Evolutionary conservation across 1,139 yeast genomes (phyloP), one percentile per base, ranked within the genome.

Genomic region (Geotrichum australiense): DNA sequence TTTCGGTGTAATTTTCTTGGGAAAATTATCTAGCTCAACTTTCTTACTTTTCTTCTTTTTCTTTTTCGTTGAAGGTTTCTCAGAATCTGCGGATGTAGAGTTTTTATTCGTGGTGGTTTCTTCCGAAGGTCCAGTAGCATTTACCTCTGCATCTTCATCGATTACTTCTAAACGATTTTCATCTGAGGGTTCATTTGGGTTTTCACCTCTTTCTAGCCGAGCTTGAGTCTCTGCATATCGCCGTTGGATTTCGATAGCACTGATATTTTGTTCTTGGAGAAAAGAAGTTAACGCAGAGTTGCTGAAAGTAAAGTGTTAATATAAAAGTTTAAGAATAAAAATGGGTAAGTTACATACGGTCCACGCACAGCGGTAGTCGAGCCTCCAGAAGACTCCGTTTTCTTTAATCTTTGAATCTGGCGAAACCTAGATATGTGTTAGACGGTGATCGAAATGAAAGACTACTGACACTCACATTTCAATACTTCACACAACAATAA

Each of bases 191-290:
- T n/a, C n/a, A n/a, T n/a, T n/a, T n/a, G n/a, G n/a, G n/a, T n/a
- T 4, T 18, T 24, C 23, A 14, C 30, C 52, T 45, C 59, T 49
- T 53, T 55, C 48, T 53, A 35, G 5, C 18, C 18, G 38, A 18
- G 16, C 45, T 39, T 52, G 53, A 62, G 59, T 54, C 63, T 52
- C 48, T 54, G 56, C 50, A 64, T 81, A 75, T 52, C 94, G 67
- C 41, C 72, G 64, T 52, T 89, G 70, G 56, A 89, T 86, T 35
- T 77, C 86, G 0, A 96, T 84, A 15, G 43, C 50, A 26, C 26
- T 44, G 34, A 32, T 47, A 30, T 96, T 96, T 59, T 87, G 96
- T 44, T 82, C 65, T 29, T 68, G 53, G 46, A 66, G 51, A 41
- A 66, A 66, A 54, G 65, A 67, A 1, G 70, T 66, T 43, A 66